phyloP scores from a whole-genome alignment of 2,329 filamentous ascomycete genomes.

The Colletotrichum horii region DNA sequence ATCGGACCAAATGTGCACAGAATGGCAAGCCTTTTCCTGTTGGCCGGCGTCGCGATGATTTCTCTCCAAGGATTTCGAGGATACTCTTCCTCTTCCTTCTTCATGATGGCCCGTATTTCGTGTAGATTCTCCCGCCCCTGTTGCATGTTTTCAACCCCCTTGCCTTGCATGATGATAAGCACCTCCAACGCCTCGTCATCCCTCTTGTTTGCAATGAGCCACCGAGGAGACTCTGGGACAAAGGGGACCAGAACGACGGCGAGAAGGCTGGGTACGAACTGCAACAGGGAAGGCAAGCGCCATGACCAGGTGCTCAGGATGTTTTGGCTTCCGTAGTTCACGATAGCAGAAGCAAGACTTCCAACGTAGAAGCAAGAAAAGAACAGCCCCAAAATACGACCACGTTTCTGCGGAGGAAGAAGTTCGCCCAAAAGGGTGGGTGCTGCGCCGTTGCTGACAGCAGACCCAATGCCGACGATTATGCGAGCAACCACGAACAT shows the following conservation, averaged over 20 bases:
- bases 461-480: slow-evolving; percentile 51
- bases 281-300: slow-evolving; percentile 38
- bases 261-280: slow-evolving; percentile 33
- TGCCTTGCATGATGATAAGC: slow-evolving; percentile 45
- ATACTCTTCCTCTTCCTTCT: slow-evolving; percentile 27
- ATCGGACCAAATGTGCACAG: slow-evolving; percentile 29
- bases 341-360: slow-evolving; percentile 30
- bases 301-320: slow-evolving; percentile 40
- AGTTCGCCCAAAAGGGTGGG: slow-evolving; percentile 55
- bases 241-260: slow-evolving; percentile 23
- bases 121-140: slow-evolving; percentile 11
- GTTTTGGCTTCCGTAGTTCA: slow-evolving; percentile 35
- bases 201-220: slow-evolving; percentile 36
- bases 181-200: slow-evolving; percentile 34
- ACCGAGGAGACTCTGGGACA: slow-evolving; percentile 33
- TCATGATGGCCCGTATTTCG: slow-evolving; percentile 28
- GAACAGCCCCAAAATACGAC: slow-evolving; percentile 19
- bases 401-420: slow-evolving; percentile 36
- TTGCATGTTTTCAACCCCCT: slow-evolving; percentile 36
- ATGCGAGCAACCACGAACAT: slow-evolving; percentile 56
- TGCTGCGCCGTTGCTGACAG: slow-evolving; percentile 46
- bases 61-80: slow-evolving; percentile 31
- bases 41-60: slow-evolving; percentile 28
- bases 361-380: slow-evolving; percentile 33
- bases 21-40: slow-evolving; percentile 28